A percentile compares a stretch with the other conserved stretches of the same genome.
Conservation (phyloP, 2,329 filamentous ascomycete species). For the Phialophora macrospora region DNA sequence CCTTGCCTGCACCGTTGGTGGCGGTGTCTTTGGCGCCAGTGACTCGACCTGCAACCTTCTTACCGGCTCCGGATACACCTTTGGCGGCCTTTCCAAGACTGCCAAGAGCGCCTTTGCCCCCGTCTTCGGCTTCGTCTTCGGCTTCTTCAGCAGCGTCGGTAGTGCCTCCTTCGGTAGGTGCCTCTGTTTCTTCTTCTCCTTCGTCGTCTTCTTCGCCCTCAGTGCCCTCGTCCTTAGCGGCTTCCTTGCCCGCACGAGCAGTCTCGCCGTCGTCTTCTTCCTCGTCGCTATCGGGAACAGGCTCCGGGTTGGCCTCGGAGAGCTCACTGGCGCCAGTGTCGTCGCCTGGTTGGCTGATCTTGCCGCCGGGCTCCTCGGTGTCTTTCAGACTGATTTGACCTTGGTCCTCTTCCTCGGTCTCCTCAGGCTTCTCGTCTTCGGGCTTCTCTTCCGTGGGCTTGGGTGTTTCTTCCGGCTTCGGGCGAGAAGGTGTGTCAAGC, state of each 20-base stretch:
- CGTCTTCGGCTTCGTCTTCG: conserved; percentile 40
- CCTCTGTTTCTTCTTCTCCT: conserved; percentile 43
- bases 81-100: conserved; percentile 31
- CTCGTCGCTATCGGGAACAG: conserved; percentile 35
- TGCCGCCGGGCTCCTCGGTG: conserved; percentile 35
- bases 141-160: conserved; percentile 52
- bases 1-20: conserved; percentile 38
- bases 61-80: conserved; percentile 32
- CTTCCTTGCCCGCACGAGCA: conserved; percentile 27
- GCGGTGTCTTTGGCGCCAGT: conserved; percentile 38
- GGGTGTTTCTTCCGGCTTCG: conserved; percentile 9
- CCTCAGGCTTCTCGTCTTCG: conserved; percentile 31
- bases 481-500: conserved; percentile 24
- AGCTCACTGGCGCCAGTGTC: conserved; percentile 40
- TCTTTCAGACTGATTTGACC: conserved; percentile 37
- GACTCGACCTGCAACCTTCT: conserved; percentile 41
- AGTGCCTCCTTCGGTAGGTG: conserved; percentile 51
- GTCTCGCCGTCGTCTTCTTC: conserved; percentile 32
- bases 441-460: conserved; percentile 32
- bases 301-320: conserved; percentile 37
- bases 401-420: conserved; percentile 30
- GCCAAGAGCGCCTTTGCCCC: conserved; percentile 37
- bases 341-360: conserved; percentile 36
- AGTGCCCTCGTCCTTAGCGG: conserved; percentile 34
- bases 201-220: conserved; percentile 34